phyloP scores from a whole-genome alignment of 345 rosid genomes.

The Sisymbrium irio region DNA sequence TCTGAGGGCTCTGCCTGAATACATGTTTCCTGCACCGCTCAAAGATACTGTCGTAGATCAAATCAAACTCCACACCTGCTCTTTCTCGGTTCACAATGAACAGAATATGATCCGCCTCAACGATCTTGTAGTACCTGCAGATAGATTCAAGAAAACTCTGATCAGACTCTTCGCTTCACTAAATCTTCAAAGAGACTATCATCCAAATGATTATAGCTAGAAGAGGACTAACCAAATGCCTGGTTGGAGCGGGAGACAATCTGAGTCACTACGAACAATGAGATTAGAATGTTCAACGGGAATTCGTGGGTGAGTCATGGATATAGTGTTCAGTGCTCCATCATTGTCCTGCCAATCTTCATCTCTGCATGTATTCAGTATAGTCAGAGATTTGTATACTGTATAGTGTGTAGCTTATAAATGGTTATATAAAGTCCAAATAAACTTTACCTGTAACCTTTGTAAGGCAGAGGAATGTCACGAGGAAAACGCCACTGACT shows the following conservation, averaged over 20 bases:
- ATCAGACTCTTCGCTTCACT: neutral
- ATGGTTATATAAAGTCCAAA: neutral
- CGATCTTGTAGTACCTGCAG: slow-evolving; percentile 85
- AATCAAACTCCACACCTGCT: slow-evolving; percentile 89
- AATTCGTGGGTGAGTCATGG: slow-evolving; percentile 88
- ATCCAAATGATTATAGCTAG: neutral
- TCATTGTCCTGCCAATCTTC: slow-evolving; percentile 97
- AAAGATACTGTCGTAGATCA: slow-evolving; percentile 89
- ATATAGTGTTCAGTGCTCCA: slow-evolving; percentile 89
- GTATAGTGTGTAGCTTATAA: neutral
- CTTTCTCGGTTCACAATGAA: slow-evolving; percentile 82
- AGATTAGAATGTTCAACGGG: slow-evolving; percentile 71
- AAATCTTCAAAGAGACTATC: slow-evolving; percentile 7
- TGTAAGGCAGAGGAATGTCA: slow-evolving; percentile 67
- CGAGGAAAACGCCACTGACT: slow-evolving; percentile 74
- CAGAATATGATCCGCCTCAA: slow-evolving; percentile 83
- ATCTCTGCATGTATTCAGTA: slow-evolving; percentile 50
- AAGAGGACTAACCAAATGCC: slow-evolving; percentile 78
- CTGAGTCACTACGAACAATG: slow-evolving; percentile 50
- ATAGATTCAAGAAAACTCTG: neutral
- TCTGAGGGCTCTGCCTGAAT: slow-evolving; percentile 54
- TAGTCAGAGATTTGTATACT: neutral
- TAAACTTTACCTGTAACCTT: slow-evolving; percentile 71
- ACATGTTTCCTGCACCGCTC: slow-evolving; percentile 89
- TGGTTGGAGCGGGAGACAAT: slow-evolving; percentile 64